These are phyloP conservation scores for Polyporus tsugae DNA, from an alignment of 1,284 basidiomycete species.

Conservation along the genomic window DNA sequence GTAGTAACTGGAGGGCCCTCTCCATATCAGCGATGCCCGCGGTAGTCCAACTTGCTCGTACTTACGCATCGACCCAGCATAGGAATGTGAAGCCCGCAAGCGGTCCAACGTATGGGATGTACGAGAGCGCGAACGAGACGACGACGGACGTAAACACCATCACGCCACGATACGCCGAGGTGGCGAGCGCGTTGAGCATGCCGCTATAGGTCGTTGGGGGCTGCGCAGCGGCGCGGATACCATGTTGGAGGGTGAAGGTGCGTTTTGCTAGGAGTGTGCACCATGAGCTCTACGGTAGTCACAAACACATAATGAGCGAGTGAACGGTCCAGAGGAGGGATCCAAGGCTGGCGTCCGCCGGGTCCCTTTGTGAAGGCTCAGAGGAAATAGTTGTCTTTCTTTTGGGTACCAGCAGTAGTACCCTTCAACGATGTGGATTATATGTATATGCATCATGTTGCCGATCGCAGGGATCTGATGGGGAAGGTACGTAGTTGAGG, in stretches of 20 bases:
- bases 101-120: slow-evolving; percentile 71
- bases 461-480: neutral
- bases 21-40: neutral
- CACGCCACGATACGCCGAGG: slow-evolving; percentile 79
- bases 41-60: slow-evolving; percentile 34
- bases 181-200: slow-evolving; percentile 75
- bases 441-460: slow-evolving; percentile 15
- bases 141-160: slow-evolving; percentile 82
- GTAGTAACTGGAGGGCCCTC: slow-evolving; percentile 69
- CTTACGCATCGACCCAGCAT: slow-evolving; percentile 87
- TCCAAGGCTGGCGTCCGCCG: neutral
- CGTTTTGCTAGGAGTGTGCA: slow-evolving; percentile 76
- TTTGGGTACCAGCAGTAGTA: slow-evolving; percentile 7
- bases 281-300: slow-evolving; percentile 67
- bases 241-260: slow-evolving; percentile 71
- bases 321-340: slow-evolving; percentile 12
- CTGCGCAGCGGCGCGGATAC: slow-evolving; percentile 56
- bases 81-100: slow-evolving; percentile 71
- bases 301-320: slow-evolving; percentile 23
- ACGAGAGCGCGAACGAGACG: slow-evolving; percentile 68
- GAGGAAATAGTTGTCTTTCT: slow-evolving; percentile 3
- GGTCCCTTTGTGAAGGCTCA: slow-evolving; percentile 12
- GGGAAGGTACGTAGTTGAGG: neutral
- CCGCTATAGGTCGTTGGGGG: slow-evolving; percentile 67
- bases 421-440: slow-evolving; percentile 13